Evolutionary conservation across 495 filamentous ascomycete species (phyloP), one percentile per base, ranked within the genome.

Genomic region (Penicillium simplicissimum): DNA sequence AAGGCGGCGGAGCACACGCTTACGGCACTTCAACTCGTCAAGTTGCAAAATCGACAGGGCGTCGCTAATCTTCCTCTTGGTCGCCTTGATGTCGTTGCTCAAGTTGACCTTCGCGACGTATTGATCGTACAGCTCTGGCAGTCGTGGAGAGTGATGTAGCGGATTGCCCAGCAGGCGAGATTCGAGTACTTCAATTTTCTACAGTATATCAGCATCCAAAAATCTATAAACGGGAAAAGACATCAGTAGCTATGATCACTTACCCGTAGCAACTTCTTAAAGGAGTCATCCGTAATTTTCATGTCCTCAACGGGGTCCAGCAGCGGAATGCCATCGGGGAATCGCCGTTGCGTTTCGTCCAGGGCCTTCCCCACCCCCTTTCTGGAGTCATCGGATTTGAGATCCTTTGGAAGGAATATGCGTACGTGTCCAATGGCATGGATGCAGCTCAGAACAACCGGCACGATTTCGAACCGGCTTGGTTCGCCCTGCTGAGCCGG

Each of bases 181-280:
- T 72, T 98, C 96, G 8, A 98, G 84, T 28, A 97, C 90, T 71
- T 98, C 96, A 59, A 98, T 97, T 86, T 97, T 98, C 83, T 87
- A 55, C 52, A 31, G 11, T 19, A 19, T 25, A 42, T 28, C 14
- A 49, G 63, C 64, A 66, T 28, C 33, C 40, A 33, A 14, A 53
- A 37, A 17, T 47, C 23, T 17, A 47, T 13, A 55, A 19, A 14
- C 10, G 17, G 25, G 10, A 15, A 8, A 23, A 8, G 7, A 15
- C 51, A 31, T 6, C 14, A 13, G 8, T 14, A 10, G 49, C 6
- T 10, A 31, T 31, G 5, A 33, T 25, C n/a, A 57, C 83, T 69
- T 77, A 88, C 87, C 65, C 94, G 85, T 11, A 97, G 86, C 4
- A 95, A 84, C 68, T 91, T 90, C 81, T 96, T 97, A 79, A 98